Evolutionary conservation across 2,329 filamentous ascomycete species (phyloP), one percentile per base, ranked within the genome.

Genomic region (Didymella arachidicola): DNA sequence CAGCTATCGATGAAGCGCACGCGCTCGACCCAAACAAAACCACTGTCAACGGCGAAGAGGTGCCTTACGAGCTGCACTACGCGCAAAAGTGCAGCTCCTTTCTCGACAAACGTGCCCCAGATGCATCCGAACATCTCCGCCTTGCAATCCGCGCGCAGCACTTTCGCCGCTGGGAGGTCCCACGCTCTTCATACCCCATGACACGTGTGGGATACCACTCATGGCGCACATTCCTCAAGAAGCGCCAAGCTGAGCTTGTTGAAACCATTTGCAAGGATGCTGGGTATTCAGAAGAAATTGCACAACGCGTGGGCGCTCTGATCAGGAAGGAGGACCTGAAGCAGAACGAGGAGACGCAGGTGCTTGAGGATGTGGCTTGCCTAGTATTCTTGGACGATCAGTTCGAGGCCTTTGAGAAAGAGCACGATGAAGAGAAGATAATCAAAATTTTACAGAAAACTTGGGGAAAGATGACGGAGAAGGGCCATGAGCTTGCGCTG

Each of bases 341-440:
- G 71, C 79, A 80, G 53, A 84, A 87, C 57, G 81, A 83, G 59
- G 89, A 92, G 74, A 87, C 89, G 53, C 90, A 94, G 80, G 83
- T 86, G 7, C 81, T 96, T 61, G 92, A 96, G 79, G 92, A 96
- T 78, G 90, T 92, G 44, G 92, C 92, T 3, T 96, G 92, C 72
- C 79, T 96, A 54, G 92, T 96, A 27, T 96, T 96, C 74, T 78
- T 96, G 64, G 92, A 95, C 73, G 91, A 94, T 73, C 90, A 95
- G 72, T 90, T 96, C 63, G 92, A 93, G 69, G 86, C 84, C 49
- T 96, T 95, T 77, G 89, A 92, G 80, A 82, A 84, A 72, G 83
- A 85, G 27, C 83, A 88, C 53, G 89, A 92, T 70, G 90, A 94
- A 78, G 88, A 87, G 49, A 96, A 95, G 82, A 87, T 92, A 59